A percentile compares a stretch with the other conserved stretches of the same genome.
phyloP scores from a whole-genome alignment of 2,329 filamentous ascomycete genomes.

The Plectosphaerella plurivora region DNA sequence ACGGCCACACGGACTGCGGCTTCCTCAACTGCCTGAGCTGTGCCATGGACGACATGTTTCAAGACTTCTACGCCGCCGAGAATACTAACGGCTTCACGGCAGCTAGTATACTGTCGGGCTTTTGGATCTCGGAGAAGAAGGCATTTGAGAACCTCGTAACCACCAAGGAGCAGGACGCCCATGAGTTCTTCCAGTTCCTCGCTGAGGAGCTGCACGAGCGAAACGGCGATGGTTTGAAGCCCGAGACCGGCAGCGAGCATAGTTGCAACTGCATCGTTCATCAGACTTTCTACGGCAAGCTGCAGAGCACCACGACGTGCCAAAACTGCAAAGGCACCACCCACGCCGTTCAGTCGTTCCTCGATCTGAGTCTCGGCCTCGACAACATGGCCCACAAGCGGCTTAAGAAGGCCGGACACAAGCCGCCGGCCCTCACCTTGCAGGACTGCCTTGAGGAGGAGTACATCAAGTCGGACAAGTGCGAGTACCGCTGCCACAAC shows the following conservation, averaged over 20 bases:
- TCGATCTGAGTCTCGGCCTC: slow-evolving; percentile 86
- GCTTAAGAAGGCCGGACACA: slow-evolving; percentile 47
- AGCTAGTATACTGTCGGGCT: slow-evolving; percentile 81
- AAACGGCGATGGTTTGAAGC: slow-evolving; percentile 66
- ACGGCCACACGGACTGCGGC: slow-evolving; percentile 78
- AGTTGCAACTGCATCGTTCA: slow-evolving; percentile 88
- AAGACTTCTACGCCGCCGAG: slow-evolving; percentile 67
- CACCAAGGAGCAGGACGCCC: slow-evolving; percentile 93
- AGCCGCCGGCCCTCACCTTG: slow-evolving; percentile 48
- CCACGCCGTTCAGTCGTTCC: slow-evolving; percentile 79
- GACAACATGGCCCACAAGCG: slow-evolving; percentile 67
- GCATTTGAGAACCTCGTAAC: slow-evolving; percentile 74
- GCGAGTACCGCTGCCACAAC: slow-evolving; percentile 80
- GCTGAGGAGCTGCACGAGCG: slow-evolving; percentile 86
- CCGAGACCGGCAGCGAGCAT: slow-evolving; percentile 54
- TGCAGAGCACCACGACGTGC: slow-evolving; percentile 87
- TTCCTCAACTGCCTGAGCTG: slow-evolving; percentile 61
- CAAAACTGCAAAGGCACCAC: slow-evolving; percentile 81
- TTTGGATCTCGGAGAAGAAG: slow-evolving; percentile 80
- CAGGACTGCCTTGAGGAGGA: slow-evolving; percentile 77
- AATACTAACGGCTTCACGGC: slow-evolving; percentile 88
- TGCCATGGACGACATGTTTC: slow-evolving; percentile 70
- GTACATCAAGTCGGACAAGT: slow-evolving; percentile 83
- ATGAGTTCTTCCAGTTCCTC: slow-evolving; percentile 95
- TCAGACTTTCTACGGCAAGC: slow-evolving; percentile 88